Evolutionary conservation across 345 rosid species (phyloP).

Genomic region (Noccaea caerulescens): DNA sequence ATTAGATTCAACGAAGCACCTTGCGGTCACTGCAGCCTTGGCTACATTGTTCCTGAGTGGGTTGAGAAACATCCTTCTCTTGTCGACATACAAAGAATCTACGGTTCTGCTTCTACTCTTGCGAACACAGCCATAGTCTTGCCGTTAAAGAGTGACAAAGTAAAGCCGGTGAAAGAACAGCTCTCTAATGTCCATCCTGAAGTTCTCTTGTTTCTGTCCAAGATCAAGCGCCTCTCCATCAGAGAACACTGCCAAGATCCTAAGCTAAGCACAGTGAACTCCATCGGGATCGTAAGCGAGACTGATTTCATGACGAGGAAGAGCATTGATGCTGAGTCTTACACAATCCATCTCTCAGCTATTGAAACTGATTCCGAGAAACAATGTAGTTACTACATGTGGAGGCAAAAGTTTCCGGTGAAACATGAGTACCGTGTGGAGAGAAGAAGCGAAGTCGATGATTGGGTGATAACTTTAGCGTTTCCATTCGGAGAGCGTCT

Average conservation of each 20-base stretch:
- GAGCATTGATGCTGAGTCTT: constrained; percentile 77
- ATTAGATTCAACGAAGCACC: constrained; percentile 70
- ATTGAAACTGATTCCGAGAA: constrained; percentile 35
- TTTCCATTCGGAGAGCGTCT: constrained; percentile 69
- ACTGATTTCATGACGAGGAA: constrained; percentile 54
- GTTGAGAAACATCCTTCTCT: constrained; percentile 61
- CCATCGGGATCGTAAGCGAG: constrained; percentile 61
- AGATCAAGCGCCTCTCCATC: constrained; percentile 66
- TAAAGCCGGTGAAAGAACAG: constrained; percentile 67
- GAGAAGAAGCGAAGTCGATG: constrained; percentile 66
- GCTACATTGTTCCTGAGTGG: constrained; percentile 85
- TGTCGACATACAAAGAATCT: constrained; percentile 50
- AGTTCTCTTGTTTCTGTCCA: constrained; percentile 60
- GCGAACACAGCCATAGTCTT: constrained; percentile 65
- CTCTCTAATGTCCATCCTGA: constrained; percentile 73
- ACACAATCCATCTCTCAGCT: constrained; percentile 61
- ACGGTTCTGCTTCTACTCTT: constrained; percentile 51
- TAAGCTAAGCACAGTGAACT: constrained; percentile 47
- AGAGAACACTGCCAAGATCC: constrained; percentile 60
- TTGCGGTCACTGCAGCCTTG: constrained; percentile 62
- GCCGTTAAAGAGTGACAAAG: constrained; percentile 71
- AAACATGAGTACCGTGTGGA: constrained; percentile 57
- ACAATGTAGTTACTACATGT: constrained; percentile 64
- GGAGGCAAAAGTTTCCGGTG: constrained; percentile 78
- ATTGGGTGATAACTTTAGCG: constrained; percentile 76